phyloP scores from a whole-genome alignment of 2,329 filamentous ascomycete species.

The Lojkania enalia region DNA sequence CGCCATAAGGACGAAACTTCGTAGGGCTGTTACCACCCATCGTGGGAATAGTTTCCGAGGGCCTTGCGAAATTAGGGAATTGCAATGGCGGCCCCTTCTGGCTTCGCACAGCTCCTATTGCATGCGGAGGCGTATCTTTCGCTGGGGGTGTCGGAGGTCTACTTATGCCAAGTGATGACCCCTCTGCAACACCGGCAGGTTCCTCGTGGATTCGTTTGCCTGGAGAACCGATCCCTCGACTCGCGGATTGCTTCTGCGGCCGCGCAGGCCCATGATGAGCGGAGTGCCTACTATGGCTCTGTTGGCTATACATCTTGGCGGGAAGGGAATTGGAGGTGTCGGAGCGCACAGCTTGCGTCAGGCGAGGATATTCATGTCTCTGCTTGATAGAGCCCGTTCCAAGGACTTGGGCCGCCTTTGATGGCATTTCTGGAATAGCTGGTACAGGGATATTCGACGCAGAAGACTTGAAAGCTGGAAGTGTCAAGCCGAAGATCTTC shows the following conservation, averaged over 20 bases:
- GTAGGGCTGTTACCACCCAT: conserved; percentile 23
- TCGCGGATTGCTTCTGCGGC: not conserved
- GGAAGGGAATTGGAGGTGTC: conserved; percentile 33
- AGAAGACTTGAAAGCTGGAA: conserved; percentile 29
- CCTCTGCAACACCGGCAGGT: conserved; percentile 15
- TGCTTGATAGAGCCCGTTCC: conserved; percentile 27
- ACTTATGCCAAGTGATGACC: too few species aligned
- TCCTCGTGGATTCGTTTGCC: not conserved
- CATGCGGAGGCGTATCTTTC: conserved; percentile 49
- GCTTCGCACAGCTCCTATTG: not conserved
- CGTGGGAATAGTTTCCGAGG: conserved; percentile 10
- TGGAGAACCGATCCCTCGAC: not conserved
- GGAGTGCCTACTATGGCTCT: conserved; percentile 13
- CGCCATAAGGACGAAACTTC: conserved; percentile 28
- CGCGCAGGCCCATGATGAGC: conserved; percentile 3
- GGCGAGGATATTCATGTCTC: conserved; percentile 13
- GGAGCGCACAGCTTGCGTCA: conserved; percentile 22
- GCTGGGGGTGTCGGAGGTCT: conserved; percentile 50
- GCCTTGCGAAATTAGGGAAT: conserved; percentile 4
- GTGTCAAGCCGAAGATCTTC: conserved; percentile 42
- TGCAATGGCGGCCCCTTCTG: not conserved
- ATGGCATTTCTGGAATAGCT: conserved; percentile 16
- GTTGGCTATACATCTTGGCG: conserved; percentile 18
- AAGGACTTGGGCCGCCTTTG: conserved; percentile 44
- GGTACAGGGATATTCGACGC: not conserved